Base-by-base conservation (phyloP, 202 grass and related monocot species). In the Tripidium arundinaceum region DNA sequence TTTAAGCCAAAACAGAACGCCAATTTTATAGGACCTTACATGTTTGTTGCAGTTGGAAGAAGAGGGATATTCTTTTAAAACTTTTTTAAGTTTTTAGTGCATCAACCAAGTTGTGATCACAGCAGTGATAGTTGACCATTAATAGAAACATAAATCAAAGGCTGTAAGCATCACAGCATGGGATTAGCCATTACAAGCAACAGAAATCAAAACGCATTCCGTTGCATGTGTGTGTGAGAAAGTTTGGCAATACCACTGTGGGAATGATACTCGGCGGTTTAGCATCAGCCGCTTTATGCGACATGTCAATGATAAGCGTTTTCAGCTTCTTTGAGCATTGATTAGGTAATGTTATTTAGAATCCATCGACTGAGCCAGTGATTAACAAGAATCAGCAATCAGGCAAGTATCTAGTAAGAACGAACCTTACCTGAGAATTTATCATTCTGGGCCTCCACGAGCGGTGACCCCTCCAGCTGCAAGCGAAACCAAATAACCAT, bases 371-470 rank as follows among this genome's bases (percentile, higher is more conserved):
- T 29, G 22, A 28, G 13, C 0, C 64, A 61, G 6, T 27, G 11
- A 76, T 8, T 26, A 36, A 27, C 39, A 22, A 36, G 26, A 27
- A 11, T 3, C 52, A 70, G 45, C 31, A 33, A 55, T 31, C 34
- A 46, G 37, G 45, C 22, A 74, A 37, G 69, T 41, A 57, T 59
- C 7, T 38, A 45, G 33, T 61, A 0, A 9, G 12, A 36, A 26
- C 8, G 7, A 52, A 50, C 8, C 59, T 83, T 83, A 97, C 41
- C 94, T 70, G 94, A 94, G 76, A 98, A 94, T 67, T 98, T 98
- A 27, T 94, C 94, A 62, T 94, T 98, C 63, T 97, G 94, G 16
- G 91, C 94, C 87, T 98, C 94, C 41, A 98, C 91, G 24, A 94
- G 83, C 6, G 83, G 94, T 5, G 94, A 98, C 7, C 94, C 94